Conservation (phyloP, 2,329 filamentous ascomycete genomes). For the Didymella exigua region DNA sequence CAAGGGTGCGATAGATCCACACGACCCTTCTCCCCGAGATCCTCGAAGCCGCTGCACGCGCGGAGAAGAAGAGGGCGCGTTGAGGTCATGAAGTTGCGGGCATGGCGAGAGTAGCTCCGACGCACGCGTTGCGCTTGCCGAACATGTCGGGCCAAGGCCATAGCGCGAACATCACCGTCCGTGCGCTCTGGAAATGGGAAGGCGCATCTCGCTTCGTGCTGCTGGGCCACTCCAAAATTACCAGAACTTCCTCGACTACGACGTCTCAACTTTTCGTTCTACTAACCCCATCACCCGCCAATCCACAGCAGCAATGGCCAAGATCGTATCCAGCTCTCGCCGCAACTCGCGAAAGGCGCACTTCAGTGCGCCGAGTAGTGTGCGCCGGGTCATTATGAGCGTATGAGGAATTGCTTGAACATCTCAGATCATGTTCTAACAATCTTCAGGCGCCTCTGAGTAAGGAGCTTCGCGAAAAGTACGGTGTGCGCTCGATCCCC, state of each 20-base stretch:
- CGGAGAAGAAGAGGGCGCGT: conserved; percentile 8
- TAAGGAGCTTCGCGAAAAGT: conserved; percentile 96
- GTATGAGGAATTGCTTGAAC: conserved; percentile 68
- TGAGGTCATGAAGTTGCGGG: conserved; percentile 4
- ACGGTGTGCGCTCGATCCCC: conserved; percentile 91
- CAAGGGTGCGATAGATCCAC: too few relatives aligned
- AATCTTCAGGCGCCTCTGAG: conserved; percentile 47
- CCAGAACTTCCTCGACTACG: conserved; percentile 20
- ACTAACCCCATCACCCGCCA: conserved; percentile 42
- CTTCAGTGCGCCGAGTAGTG: conserved; percentile 92
- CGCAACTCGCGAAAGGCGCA: conserved; percentile 99
- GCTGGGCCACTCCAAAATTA: conserved; percentile 23
- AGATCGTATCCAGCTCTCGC: conserved; percentile 80
- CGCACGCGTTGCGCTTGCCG: conserved; percentile 18
- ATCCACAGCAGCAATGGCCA: conserved; percentile 67
- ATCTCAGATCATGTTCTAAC: conserved; percentile 39
- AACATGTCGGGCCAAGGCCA: background rate
- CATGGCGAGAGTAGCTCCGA: conserved; percentile 7
- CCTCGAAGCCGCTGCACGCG: background rate
- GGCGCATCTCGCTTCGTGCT: conserved; percentile 13
- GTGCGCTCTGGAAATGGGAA: too few relatives aligned
- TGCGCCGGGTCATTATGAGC: conserved; percentile 90
- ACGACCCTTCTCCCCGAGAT: too few relatives aligned
- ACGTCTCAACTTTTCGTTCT: conserved; percentile 17
- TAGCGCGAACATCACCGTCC: background rate